A percentile compares a stretch with the other conserved stretches of the same genome.
These are phyloP conservation scores for Solanum stenotomum DNA, from an alignment of 257 asterid genomes.

Conservation along the genomic window DNA sequence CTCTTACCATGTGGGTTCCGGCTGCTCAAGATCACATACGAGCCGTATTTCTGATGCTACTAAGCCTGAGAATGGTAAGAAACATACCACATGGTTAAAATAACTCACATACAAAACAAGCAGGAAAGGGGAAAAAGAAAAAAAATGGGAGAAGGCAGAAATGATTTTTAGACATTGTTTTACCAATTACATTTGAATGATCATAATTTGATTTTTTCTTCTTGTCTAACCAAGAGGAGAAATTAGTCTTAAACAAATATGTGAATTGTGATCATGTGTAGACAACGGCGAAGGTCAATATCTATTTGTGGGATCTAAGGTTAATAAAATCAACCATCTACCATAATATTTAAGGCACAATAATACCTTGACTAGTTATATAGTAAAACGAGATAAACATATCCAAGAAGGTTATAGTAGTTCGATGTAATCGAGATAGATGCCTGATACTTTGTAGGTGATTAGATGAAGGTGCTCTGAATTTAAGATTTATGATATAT, in stretches of 20 bases:
- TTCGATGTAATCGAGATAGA: no score
- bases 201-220: neutral
- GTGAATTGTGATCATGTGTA: neutral
- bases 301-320: no score
- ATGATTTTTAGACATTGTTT: neutral
- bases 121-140: no score
- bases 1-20: neutral
- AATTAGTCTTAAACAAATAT: neutral
- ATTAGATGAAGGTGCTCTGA: no score
- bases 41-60: neutral
- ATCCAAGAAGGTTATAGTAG: no score
- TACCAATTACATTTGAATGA: neutral
- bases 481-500: no score
- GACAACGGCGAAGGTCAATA: neutral
- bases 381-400: neutral
- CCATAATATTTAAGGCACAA: neutral
- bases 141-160: no score
- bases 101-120: no score
- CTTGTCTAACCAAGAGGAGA: neutral
- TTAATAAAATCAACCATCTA: neutral
- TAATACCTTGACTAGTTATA: neutral
- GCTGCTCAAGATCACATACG: neutral
- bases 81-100: neutral
- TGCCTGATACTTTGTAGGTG: no score
- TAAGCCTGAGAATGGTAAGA: neutral